Percentiles rank a stretch among this genome's conserved stretches.
Evolutionary conservation across 352 stramenopile genomes (phyloP).

Genomic region (Phytophthora sansomeana): DNA sequence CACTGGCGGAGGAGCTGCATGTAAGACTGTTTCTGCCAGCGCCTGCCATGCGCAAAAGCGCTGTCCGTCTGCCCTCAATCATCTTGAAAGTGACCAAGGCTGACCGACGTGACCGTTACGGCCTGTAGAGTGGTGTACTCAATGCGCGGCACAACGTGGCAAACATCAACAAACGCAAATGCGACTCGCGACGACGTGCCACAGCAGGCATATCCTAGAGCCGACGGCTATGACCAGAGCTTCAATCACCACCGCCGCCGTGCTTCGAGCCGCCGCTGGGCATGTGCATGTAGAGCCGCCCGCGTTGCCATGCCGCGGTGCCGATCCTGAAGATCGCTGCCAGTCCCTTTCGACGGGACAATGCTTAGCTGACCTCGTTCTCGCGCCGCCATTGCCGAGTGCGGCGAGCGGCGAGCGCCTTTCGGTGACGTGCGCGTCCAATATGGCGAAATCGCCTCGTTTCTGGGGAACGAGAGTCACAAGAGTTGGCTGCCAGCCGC

Average conservation of each 20-base stretch:
- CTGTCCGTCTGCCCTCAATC: background rate
- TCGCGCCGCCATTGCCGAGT: background rate
- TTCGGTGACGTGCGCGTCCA: constrained; percentile 43
- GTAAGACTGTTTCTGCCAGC: constrained; percentile 6
- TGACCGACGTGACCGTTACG: background rate
- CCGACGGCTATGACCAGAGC: too few relatives aligned
- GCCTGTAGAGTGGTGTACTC: constrained; percentile 5
- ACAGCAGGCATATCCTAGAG: too few relatives aligned
- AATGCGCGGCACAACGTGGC: constrained; percentile 4
- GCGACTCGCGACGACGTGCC: background rate
- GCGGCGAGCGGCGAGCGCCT: constrained; percentile 9
- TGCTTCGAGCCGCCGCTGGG: background rate
- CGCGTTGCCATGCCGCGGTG: too few relatives aligned
- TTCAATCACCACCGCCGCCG: background rate
- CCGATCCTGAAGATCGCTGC: constrained; percentile 27
- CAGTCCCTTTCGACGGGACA: constrained; percentile 23
- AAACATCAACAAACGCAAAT: constrained; percentile 1
- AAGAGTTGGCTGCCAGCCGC: constrained; percentile 23
- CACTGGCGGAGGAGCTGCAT: background rate
- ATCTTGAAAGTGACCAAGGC: constrained; percentile 11
- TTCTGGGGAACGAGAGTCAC: constrained; percentile 35
- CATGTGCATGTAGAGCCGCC: too few relatives aligned
- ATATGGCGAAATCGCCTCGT: constrained; percentile 47
- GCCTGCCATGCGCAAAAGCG: constrained; percentile 9
- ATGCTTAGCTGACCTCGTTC: constrained; percentile 36